Evolutionary conservation across 108 stramenopile species (phyloP).

Genomic region (Stephanodiscus minutulus): DNA sequence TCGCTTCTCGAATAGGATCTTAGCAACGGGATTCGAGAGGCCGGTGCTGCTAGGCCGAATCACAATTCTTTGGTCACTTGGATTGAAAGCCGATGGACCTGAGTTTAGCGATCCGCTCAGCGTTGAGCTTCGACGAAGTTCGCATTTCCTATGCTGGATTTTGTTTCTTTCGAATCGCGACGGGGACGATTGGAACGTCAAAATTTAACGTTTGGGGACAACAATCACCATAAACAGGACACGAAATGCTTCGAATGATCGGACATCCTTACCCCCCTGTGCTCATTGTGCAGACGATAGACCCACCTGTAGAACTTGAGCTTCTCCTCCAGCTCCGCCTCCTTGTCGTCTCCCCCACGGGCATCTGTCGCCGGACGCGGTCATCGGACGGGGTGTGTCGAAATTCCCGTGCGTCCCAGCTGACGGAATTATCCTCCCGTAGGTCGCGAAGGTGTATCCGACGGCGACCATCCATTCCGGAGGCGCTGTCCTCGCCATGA

Average conservation of each 20-base stretch:
- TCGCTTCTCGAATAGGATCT: conserved; percentile 19
- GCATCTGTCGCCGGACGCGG: not conserved
- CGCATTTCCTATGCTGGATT: conserved; percentile 43
- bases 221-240: not conserved
- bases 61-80: conserved; percentile 13
- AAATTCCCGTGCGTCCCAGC: conserved; percentile 34
- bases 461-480: conserved; percentile 14
- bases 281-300: conserved; percentile 18
- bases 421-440: conserved; percentile 2
- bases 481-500: conserved; percentile 10
- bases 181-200: not conserved
- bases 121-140: conserved; percentile 37
- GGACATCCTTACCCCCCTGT: conserved; percentile 11
- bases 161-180: not conserved
- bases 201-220: no score
- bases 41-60: not conserved
- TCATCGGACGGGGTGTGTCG: conserved; percentile 16
- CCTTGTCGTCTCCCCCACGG: not conserved
- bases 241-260: no score
- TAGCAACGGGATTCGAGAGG: conserved; percentile 5
- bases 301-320: conserved; percentile 28
- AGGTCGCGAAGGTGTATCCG: conserved; percentile 8
- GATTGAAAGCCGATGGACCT: conserved; percentile 56
- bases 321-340: conserved; percentile 5
- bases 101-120: conserved; percentile 60